Evolutionary conservation across 805 yeast species (phyloP), one percentile per base, ranked within the genome.

Genomic region (Candida rishiriensis): DNA sequence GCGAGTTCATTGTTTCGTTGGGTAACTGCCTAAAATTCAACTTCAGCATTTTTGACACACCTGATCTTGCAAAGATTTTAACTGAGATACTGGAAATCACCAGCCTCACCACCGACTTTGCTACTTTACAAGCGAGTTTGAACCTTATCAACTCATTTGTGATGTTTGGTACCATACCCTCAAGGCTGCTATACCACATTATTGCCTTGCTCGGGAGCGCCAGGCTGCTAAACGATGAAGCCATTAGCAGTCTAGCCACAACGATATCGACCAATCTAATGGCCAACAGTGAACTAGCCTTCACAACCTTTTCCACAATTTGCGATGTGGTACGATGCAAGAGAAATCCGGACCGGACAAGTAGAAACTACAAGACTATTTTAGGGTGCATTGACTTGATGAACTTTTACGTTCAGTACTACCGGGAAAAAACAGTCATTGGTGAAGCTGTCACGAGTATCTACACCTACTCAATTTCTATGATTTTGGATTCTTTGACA

Each of bases 21-120:
- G 44, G 47, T 3, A 47, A 47, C 11, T 54, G 63, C 42, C 36
- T 63, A 10, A 48, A 48, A 17, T 48, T 47, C 46, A 59, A 57
- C 38, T 50, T 50, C 39, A 47, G 33, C 21, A 39, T 51, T 32
- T 54, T 59, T 36, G 53, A 53, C 3, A 26, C 47, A 10, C 6
- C 42, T 5, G 52, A 55, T 10, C 34, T 49, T 3, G 15, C 36
- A 10, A 12, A 13, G 1, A 36, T 52, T 10, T 39, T 58, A 10
- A 15, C 29, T 2, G 44, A 44, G 1, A 39, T 49, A 7, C 15
- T 60, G 11, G 46, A 41, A 3, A 34, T 51, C 8, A 49, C 55
- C 8, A 44, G 39, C 3, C 31, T 31, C 4, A 49, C 60, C 3
- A 30, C 51, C 2, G 47, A 41, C 33, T 17, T 38, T 4, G 41